Conservation (phyloP, 108 stramenopile genomes). For the Skeletonema costatum region DNA sequence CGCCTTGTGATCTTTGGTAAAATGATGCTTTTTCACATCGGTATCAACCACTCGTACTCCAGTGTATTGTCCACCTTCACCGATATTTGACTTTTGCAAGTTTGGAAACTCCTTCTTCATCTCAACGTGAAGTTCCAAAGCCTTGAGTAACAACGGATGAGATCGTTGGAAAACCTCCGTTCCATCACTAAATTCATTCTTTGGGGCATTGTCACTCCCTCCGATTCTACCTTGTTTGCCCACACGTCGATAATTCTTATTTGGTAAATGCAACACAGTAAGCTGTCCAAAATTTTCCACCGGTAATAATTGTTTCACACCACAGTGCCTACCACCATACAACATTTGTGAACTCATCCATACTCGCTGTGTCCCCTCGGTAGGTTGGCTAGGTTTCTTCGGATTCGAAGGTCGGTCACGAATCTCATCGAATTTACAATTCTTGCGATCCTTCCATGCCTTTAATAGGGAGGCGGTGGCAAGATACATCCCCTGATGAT, state of each 20-base stretch:
- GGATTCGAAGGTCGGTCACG: slow-evolving; percentile 67
- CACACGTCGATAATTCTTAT: slow-evolving; percentile 89
- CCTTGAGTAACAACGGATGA: slow-evolving; percentile 55
- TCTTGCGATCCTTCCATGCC: slow-evolving; percentile 70
- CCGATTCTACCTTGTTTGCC: slow-evolving; percentile 65
- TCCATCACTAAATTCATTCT: slow-evolving; percentile 75
- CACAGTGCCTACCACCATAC: slow-evolving; percentile 70
- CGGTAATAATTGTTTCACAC: slow-evolving; percentile 74
- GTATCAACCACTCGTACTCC: slow-evolving; percentile 78
- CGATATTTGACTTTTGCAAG: slow-evolving; percentile 35
- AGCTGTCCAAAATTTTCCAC: slow-evolving; percentile 76
- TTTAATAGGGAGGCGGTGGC: slow-evolving; percentile 67
- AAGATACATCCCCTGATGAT: slow-evolving; percentile 90
- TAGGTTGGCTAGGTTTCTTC: slow-evolving; percentile 63
- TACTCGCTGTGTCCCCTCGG: slow-evolving; percentile 83
- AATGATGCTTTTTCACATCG: slow-evolving; percentile 34
- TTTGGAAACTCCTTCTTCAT: slow-evolving; percentile 55
- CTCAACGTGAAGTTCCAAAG: slow-evolving; percentile 74
- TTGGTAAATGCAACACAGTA: slow-evolving; percentile 82
- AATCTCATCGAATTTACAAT: slow-evolving; percentile 70
- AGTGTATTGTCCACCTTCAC: slow-evolving; percentile 38
- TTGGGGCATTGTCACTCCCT: slow-evolving; percentile 41
- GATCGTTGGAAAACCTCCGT: slow-evolving; percentile 66
- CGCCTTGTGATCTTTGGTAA: slow-evolving; percentile 21
- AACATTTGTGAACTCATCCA: slow-evolving; percentile 89